Percentiles rank a stretch among this genome's conserved stretches.
phyloP scores from a whole-genome alignment of 768 basidiomycete genomes.

The Suillus brevipes region DNA sequence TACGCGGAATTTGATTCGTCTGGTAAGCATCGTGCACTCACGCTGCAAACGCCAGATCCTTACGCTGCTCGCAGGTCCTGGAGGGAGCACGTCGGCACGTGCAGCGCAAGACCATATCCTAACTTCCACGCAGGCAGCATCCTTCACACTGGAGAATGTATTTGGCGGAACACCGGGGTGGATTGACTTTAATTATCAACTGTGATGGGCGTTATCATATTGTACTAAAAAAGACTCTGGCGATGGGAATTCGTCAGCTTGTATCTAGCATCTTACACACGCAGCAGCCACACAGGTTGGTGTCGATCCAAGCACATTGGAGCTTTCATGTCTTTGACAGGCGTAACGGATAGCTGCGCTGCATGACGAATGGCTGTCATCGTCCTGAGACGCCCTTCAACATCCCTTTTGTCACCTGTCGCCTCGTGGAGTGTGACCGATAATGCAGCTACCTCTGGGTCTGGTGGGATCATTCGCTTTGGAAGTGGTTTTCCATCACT shows the following conservation, averaged over 20 bases:
- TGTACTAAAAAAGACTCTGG: neutral
- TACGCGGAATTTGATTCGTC: constrained; percentile 57
- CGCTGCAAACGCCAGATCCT: neutral
- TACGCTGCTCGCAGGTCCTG: constrained; percentile 42
- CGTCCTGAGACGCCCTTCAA: constrained; percentile 14
- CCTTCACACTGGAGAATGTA: constrained; percentile 49
- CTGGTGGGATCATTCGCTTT: constrained; percentile 29
- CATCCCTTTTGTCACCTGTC: constrained; percentile 13
- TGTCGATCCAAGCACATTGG: constrained; percentile 35
- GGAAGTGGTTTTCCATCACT: constrained; percentile 42
- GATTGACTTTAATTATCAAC: constrained; percentile 54
- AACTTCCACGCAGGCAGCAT: constrained; percentile 18
- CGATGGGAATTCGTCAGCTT: neutral
- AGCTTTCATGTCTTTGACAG: constrained; percentile 40
- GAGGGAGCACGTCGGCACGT: constrained; percentile 46
- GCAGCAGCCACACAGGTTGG: constrained; percentile 21
- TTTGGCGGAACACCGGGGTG: constrained; percentile 51
- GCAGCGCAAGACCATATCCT: constrained; percentile 51
- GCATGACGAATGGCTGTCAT: constrained; percentile 50
- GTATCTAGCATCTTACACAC: neutral
- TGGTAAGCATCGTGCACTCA: constrained; percentile 31
- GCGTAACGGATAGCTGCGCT: constrained; percentile 42
- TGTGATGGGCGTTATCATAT: constrained; percentile 22
- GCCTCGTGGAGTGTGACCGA: constrained; percentile 31
- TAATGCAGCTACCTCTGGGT: constrained; percentile 39